phyloP scores from a whole-genome alignment of 73 alveolate species.

The Halteria grandinella region DNA sequence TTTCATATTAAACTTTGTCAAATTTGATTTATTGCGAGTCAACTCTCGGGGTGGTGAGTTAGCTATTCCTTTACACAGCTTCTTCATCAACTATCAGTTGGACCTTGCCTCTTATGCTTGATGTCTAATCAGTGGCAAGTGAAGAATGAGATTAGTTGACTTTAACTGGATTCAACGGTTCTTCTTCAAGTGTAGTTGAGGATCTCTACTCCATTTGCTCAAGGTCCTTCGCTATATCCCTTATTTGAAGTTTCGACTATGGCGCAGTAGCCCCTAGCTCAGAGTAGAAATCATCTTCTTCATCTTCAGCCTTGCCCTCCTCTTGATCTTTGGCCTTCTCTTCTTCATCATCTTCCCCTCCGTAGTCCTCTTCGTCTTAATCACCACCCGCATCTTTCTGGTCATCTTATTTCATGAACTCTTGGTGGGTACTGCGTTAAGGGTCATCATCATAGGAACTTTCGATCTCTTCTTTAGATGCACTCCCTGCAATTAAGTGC shows the following conservation, averaged over 20 bases:
- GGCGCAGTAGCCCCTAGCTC: not conserved
- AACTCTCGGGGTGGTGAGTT: not conserved
- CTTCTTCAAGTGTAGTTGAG: not conserved
- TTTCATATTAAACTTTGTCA: no score
- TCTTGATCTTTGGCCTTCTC: slow-evolving; percentile 7
- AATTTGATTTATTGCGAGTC: not conserved
- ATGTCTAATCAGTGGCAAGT: not conserved
- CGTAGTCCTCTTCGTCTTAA: not conserved
- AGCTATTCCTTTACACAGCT: not conserved
- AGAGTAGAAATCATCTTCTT: not conserved
- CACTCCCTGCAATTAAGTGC: not conserved
- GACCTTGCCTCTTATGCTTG: slow-evolving; percentile 42
- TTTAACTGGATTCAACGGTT: not conserved
- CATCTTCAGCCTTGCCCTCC: not conserved
- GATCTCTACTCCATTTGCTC: not conserved
- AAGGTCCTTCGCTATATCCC: not conserved
- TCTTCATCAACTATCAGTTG: slow-evolving; percentile 24
- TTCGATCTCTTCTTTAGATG: slow-evolving; percentile 25
- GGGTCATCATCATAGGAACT: slow-evolving; percentile 7
- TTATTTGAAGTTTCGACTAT: not conserved
- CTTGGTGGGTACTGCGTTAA: not conserved
- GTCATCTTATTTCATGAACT: not conserved
- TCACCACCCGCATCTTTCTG: not conserved
- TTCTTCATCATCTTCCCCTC: slow-evolving; percentile 12
- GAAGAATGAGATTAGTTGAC: not conserved